Conservation (phyloP, 306 rosid species). For the Cicer chorassanicum region DNA sequence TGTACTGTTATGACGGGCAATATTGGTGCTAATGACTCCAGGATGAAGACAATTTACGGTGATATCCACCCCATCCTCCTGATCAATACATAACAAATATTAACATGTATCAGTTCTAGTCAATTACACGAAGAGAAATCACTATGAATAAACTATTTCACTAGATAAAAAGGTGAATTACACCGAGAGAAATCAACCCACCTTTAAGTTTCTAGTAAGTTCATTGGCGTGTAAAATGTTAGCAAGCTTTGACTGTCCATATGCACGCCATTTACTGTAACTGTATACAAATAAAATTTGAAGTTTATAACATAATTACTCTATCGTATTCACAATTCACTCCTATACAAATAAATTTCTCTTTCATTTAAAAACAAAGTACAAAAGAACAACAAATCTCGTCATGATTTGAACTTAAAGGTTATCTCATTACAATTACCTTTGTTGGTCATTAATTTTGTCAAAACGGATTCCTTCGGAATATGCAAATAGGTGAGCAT, state of each 20-base stretch:
- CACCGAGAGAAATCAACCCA: constrained; percentile 41
- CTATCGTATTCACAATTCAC: background rate
- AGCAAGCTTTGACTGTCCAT: constrained; percentile 94
- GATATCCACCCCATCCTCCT: constrained; percentile 72
- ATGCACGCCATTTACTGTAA: constrained; percentile 68
- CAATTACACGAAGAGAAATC: too few relatives aligned
- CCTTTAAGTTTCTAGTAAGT: constrained; percentile 72
- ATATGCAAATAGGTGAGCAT: constrained; percentile 67
- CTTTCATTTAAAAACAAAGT: background rate
- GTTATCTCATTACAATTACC: constrained; percentile 48
- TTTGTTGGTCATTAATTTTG: constrained; percentile 66
- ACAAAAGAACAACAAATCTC: background rate
- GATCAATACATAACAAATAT: constrained; percentile 50
- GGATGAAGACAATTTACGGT: constrained; percentile 94
- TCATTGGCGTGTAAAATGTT: constrained; percentile 88
- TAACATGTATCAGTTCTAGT: too few relatives aligned
- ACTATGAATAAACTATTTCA: constrained; percentile 18
- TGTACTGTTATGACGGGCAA: constrained; percentile 57
- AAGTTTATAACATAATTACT: constrained; percentile 22
- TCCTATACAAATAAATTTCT: background rate
- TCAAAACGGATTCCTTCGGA: constrained; percentile 80
- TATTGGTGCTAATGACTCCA: constrained; percentile 70
- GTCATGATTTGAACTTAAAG: background rate
- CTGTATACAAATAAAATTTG: constrained; percentile 52
- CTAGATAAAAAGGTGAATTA: constrained; percentile 26